Conservation (phyloP, 2,329 filamentous ascomycete species). For the Xenoacremonium recifei region DNA sequence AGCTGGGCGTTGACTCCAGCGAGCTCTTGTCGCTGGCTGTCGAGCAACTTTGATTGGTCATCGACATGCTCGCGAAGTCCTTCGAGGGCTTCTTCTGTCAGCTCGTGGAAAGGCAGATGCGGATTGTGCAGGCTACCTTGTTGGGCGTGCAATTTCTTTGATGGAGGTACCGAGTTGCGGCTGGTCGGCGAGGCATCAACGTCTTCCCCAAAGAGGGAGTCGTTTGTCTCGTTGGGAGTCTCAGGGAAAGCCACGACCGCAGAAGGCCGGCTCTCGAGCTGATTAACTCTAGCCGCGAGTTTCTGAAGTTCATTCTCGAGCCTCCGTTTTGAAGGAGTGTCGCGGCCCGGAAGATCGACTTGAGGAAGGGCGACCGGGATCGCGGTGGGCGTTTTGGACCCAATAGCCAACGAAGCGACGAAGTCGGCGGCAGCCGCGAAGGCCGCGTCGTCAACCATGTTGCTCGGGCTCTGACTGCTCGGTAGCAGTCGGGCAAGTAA, state of each 20-base stretch:
- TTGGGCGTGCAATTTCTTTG: constrained; percentile 46
- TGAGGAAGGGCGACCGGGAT: constrained; percentile 43
- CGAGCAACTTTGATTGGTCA: constrained; percentile 88
- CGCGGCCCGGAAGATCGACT: constrained; percentile 73
- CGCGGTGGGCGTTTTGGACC: constrained; percentile 37
- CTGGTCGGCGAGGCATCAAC: constrained; percentile 46
- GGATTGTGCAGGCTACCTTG: constrained; percentile 40
- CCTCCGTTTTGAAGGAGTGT: constrained; percentile 70
- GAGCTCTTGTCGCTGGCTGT: constrained; percentile 82
- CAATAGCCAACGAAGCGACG: constrained; percentile 50
- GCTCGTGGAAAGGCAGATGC: constrained; percentile 42
- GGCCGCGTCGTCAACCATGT: constrained; percentile 55
- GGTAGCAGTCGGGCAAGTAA: constrained; percentile 27
- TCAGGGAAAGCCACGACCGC: constrained; percentile 66
- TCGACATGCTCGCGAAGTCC: constrained; percentile 88
- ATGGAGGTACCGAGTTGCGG: constrained; percentile 25
- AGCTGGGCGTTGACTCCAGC: constrained; percentile 83
- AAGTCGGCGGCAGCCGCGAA: constrained; percentile 54
- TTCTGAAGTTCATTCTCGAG: constrained; percentile 83
- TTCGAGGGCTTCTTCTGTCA: constrained; percentile 80
- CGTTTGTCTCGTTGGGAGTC: constrained; percentile 74
- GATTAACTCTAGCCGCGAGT: constrained; percentile 73
- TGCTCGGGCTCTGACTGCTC: constrained; percentile 25
- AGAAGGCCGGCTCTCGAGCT: constrained; percentile 76
- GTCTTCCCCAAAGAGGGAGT: constrained; percentile 62